These are phyloP conservation scores for Starmerella geochares DNA, from an alignment of 805 yeast genomes.

Conservation along the genomic window DNA sequence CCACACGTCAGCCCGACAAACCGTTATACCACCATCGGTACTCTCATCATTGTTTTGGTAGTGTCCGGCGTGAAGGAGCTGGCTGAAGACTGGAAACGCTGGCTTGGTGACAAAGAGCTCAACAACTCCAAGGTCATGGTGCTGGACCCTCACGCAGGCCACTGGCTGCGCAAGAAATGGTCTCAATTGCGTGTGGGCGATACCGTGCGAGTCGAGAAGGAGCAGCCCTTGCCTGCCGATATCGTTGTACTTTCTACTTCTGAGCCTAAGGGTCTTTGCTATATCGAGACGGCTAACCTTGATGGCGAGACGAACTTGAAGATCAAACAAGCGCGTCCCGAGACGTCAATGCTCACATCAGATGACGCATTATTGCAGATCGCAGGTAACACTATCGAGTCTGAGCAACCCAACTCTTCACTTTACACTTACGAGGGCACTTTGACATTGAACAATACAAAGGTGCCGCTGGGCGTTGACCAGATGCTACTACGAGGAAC, in stretches of 20 bases:
- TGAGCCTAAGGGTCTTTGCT: constrained; percentile 96
- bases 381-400: constrained; percentile 47
- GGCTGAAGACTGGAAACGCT: constrained; percentile 82
- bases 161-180: constrained; percentile 65
- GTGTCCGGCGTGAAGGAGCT: constrained; percentile 91
- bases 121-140: constrained; percentile 69
- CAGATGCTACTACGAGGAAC: constrained; percentile 93
- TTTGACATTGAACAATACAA: constrained; percentile 35
- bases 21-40: constrained; percentile 88
- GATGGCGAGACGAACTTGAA: constrained; percentile 97
- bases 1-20: constrained; percentile 95
- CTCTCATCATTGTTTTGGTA: constrained; percentile 67
- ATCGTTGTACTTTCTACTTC: constrained; percentile 74
- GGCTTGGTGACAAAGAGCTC: constrained; percentile 76
- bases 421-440: constrained; percentile 94
- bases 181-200: constrained; percentile 85
- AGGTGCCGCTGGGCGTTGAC: constrained; percentile 72
- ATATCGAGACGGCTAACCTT: constrained; percentile 91
- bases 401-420: constrained; percentile 91
- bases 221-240: constrained; percentile 92
- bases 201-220: constrained; percentile 70
- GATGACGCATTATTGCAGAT: constrained; percentile 48
- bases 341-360: constrained; percentile 62
- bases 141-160: constrained; percentile 46
- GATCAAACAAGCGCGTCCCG: constrained; percentile 77